Conservation (phyloP, 768 basidiomycete genomes). For the Trametes cinnabarina region DNA sequence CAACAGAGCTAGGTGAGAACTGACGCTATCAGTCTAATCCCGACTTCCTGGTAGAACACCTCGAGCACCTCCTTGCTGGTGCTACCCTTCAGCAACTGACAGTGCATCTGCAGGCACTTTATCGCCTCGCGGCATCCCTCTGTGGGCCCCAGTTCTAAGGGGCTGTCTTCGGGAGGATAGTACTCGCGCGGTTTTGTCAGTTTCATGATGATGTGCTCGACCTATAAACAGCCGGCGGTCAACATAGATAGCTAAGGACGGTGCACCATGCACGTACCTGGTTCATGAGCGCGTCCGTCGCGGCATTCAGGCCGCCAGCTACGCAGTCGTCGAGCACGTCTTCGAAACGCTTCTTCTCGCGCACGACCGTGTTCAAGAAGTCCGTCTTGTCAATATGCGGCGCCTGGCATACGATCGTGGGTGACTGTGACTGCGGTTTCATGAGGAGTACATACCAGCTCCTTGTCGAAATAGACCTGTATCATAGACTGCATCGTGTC, state of each 20-base stretch:
- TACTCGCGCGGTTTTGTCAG: conserved; percentile 85
- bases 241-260: conserved; percentile 2
- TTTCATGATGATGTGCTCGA: conserved; percentile 88
- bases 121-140: conserved; percentile 88
- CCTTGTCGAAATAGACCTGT: conserved; percentile 98
- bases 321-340: conserved; percentile 90
- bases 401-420: conserved; percentile 54
- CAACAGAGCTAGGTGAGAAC: background rate
- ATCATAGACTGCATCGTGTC: conserved; percentile 98
- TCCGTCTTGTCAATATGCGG: conserved; percentile 90
- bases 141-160: conserved; percentile 83
- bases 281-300: conserved; percentile 93
- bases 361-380: conserved; percentile 87
- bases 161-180: conserved; percentile 78
- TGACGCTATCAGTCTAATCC: conserved; percentile 57
- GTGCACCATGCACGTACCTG: conserved; percentile 51
- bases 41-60: conserved; percentile 97
- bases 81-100: conserved; percentile 86
- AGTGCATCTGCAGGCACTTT: conserved; percentile 85
- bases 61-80: conserved; percentile 96
- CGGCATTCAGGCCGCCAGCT: conserved; percentile 89
- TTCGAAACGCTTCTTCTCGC: conserved; percentile 97
- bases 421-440: too few species aligned
- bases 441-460: conserved; percentile 79
- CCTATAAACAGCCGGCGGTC: conserved; percentile 42